Evolutionary conservation across 2,329 filamentous ascomycete species (phyloP), one percentile per base, ranked within the genome.

Genomic region (Hansfordia pulvinata): DNA sequence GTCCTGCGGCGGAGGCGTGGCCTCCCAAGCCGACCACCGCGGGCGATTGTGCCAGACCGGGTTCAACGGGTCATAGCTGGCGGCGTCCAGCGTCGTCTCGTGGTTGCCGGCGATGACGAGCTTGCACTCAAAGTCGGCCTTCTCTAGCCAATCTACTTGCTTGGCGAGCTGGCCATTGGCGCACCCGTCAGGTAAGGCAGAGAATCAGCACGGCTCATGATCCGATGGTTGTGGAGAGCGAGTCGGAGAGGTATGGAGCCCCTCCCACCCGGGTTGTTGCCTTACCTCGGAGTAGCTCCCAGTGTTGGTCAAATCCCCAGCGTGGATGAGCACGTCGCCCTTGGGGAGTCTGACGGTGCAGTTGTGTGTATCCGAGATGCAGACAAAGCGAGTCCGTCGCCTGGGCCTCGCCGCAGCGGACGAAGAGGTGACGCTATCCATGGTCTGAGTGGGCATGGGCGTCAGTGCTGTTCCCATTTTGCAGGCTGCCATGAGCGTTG

Each of bases 321-420:
- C 78, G 43, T 84, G 78, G 26, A 85, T 73, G 18, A 86, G 58
- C 7, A 86, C 68, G 44, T 86, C 77, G 20, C 79, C 80, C 13
- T 62, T 62, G 0, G 80, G 79, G 2, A 84, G 60, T 39, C 69
- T 75, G 38, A 68, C 58, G 3, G 61, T 60, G 37, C 58, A 62
- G 44, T 81, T 81, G 50, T 85, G 78, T 2, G 78, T 85, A 50
- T 86, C 80, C 4, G 79, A 80, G 30, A 85, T 64, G 52, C 77
- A 83, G 27, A 85, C 76, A 30, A 85, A 64, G 33, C 78, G 66
- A 5, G 76, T 74, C 35, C 64, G n/a, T n/a, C n/a, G 54, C 27
- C 60, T 50, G 8, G 49, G 47, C 6, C 30, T 35, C 20, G 19
- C 34, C 15, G 29, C 31, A 6, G 23, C 6, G 14, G n/a, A n/a